Evolutionary conservation across 148 eudicot genomes (phyloP).

Genomic region (Camellia japonica): DNA sequence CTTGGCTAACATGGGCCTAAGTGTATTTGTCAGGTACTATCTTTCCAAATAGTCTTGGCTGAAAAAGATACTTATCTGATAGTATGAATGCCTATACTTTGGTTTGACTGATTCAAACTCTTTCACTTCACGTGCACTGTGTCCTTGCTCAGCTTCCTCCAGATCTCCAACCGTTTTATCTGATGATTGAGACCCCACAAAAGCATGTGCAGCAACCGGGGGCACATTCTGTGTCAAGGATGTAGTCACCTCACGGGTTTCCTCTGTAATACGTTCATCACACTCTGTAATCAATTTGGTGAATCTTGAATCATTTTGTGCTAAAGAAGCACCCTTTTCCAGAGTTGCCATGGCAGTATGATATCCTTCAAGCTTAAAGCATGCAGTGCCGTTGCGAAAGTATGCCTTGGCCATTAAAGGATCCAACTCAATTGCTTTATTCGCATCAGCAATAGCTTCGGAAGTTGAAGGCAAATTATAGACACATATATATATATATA

Average conservation of each 20-base stretch:
- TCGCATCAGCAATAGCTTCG: slow-evolving; percentile 96
- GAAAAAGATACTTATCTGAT: slow-evolving; percentile 15
- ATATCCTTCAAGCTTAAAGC: slow-evolving; percentile 22
- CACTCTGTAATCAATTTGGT: too few relatives aligned
- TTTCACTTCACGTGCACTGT: slow-evolving; percentile 5
- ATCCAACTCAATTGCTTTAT: slow-evolving; percentile 77
- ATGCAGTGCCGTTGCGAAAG: slow-evolving; percentile 51
- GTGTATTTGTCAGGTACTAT: too few relatives aligned
- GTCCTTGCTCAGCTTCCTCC: slow-evolving; percentile 2
- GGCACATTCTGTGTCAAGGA: too few relatives aligned
- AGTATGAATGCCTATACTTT: slow-evolving; percentile 16
- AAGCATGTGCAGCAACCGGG: slow-evolving; percentile 8
- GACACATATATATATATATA: too few relatives aligned
- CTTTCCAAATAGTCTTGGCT: slow-evolving; percentile 26
- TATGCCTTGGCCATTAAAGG: slow-evolving; percentile 81
- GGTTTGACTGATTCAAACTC: slow-evolving; percentile 16
- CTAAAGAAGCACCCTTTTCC: slow-evolving; percentile 23
- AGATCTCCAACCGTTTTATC: slow-evolving; percentile 2
- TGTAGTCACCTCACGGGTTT: too few relatives aligned
- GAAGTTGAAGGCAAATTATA: too few relatives aligned
- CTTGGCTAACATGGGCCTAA: too few relatives aligned
- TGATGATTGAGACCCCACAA: not conserved
- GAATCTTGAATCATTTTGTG: slow-evolving; percentile 23
- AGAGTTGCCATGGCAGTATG: slow-evolving; percentile 26
- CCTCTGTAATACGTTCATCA: too few relatives aligned